Base-by-base conservation (phyloP, 176 grass and related monocot genomes). In the Panicum miliaceum region DNA sequence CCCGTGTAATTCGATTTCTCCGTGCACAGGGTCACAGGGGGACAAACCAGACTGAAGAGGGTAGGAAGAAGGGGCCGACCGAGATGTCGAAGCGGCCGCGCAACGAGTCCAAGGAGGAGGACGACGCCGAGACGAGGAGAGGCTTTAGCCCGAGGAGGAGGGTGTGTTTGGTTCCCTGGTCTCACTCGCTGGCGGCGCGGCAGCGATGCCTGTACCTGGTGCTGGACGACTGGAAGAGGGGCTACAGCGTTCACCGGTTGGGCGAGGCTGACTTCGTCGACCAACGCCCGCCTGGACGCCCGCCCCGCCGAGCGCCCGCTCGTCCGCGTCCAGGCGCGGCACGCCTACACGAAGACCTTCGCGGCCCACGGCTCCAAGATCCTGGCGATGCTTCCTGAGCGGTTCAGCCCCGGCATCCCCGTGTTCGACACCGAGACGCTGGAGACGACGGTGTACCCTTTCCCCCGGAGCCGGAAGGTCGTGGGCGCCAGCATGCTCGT, bases 221-320 rank as follows among this genome's bases (percentile, higher is more conserved):
- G 63, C 46, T 80, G 29, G 12, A 80, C 63, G 63, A 68, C 46
- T 80, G 78, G 46, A 1, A 80, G 1, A 38, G 78, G 32, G 62
- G 78, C 7, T 80, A 16, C 78, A 80, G 19, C 78, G n/a, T 80
- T 18, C 35, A 53, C 32, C 53, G 20, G 78, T 2, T 67, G 62
- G 63, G 13, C 46, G 46, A 53, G 61, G 77, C 51, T 11, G 19
- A 36, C 29, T 34, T 67, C 29, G 35, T 68, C 7, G 7, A 1
- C 37, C 16, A 10, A n/a, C 9, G 25, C 23, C 16, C 16, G 18
- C 64, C 34, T 1, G 13, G 64, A 22, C 18, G 19, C 18, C 7
- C 18, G 18, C 16, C 36, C 34, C 27, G 14, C 32, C 7, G 63
- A 5, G 16, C 11, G 16, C 35, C 64, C 19, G 16, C 64, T 68